phyloP scores from a whole-genome alignment of 192 early-diverging fungal genomes.

The Rhizophagus clarus region DNA sequence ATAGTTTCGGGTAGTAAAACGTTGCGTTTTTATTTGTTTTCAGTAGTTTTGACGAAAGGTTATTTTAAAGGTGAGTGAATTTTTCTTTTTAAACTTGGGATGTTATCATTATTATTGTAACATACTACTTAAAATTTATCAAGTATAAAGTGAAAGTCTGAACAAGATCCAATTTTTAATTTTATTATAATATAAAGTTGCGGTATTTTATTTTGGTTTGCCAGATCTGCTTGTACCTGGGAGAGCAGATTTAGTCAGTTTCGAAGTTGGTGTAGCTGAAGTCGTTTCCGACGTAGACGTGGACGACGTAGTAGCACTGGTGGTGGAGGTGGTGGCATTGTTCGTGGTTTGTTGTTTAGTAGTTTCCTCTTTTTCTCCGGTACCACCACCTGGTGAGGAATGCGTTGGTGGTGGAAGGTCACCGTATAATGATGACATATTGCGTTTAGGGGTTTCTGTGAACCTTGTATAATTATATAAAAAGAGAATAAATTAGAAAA shows the following conservation, averaged over 20 bases:
- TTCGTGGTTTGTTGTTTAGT: neutral
- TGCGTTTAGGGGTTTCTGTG: neutral
- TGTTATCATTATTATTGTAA: slow-evolving; percentile 2
- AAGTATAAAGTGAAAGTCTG: neutral
- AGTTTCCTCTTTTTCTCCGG: slow-evolving; percentile 23
- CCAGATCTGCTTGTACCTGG: slow-evolving; percentile 36
- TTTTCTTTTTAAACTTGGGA: slow-evolving; percentile 9
- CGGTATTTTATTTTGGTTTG: slow-evolving; percentile 25
- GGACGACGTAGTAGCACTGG: neutral
- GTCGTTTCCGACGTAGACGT: neutral
- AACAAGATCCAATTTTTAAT: slow-evolving; percentile 12
- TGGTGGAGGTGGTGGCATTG: neutral
- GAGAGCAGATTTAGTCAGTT: slow-evolving; percentile 28
- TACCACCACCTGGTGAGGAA: neutral
- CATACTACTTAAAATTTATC: slow-evolving; percentile 8
- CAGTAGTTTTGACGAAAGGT: slow-evolving; percentile 12
- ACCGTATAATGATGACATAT: slow-evolving; percentile 41
- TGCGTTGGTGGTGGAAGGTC: slow-evolving; percentile 45
- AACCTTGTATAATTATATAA: neutral
- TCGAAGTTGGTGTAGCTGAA: slow-evolving; percentile 17
- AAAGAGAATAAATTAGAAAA: neutral
- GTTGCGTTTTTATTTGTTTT: neutral
- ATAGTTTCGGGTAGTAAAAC: neutral
- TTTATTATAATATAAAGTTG: neutral
- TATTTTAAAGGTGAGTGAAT: slow-evolving; percentile 26